A percentile compares a stretch with the other conserved stretches of the same genome.
Evolutionary conservation across 257 asterid genomes (phyloP).

Genomic region (Penstemon eatonii): DNA sequence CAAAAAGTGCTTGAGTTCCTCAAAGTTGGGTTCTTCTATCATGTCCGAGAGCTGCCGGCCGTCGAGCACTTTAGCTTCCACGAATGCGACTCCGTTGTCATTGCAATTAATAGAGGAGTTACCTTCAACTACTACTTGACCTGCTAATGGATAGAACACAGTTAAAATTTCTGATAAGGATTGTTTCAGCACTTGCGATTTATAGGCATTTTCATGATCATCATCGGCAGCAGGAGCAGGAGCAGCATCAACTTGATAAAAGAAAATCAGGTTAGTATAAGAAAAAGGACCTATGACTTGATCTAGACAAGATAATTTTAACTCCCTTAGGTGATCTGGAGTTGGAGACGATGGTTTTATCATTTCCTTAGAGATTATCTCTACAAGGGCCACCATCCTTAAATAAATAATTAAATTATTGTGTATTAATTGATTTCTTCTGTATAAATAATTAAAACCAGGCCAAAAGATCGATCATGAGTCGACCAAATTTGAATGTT

Average conservation of each 20-base stretch:
- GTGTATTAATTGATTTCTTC: no score
- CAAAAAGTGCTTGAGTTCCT: slow-evolving; percentile 21
- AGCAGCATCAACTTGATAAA: slow-evolving; percentile 1
- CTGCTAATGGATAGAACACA: slow-evolving; percentile 42
- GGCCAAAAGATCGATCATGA: no score
- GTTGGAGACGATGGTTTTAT: slow-evolving; percentile 50
- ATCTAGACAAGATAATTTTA: slow-evolving; percentile 44
- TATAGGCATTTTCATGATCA: not conserved
- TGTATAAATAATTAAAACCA: no score
- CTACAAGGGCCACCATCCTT: no score
- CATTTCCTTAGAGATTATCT: slow-evolving; percentile 17
- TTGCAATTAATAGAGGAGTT: slow-evolving; percentile 35
- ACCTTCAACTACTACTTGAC: slow-evolving; percentile 22
- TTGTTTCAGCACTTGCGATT: slow-evolving; percentile 23
- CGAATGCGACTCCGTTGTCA: slow-evolving; percentile 40
- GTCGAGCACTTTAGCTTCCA: slow-evolving; percentile 25
- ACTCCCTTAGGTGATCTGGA: slow-evolving; percentile 30
- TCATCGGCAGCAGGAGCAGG: no score
- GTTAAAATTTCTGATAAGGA: slow-evolving; percentile 39
- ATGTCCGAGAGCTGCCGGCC: slow-evolving; percentile 14
- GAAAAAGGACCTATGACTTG: slow-evolving; percentile 35
- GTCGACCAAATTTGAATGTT: no score
- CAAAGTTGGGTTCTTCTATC: not conserved
- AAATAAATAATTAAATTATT: no score
- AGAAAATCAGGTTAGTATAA: slow-evolving; percentile 35